Evolutionary conservation across 192 early-diverging fungal species (phyloP), one percentile per base, ranked within the genome.

Genomic region (Backusella liffmaniae): DNA sequence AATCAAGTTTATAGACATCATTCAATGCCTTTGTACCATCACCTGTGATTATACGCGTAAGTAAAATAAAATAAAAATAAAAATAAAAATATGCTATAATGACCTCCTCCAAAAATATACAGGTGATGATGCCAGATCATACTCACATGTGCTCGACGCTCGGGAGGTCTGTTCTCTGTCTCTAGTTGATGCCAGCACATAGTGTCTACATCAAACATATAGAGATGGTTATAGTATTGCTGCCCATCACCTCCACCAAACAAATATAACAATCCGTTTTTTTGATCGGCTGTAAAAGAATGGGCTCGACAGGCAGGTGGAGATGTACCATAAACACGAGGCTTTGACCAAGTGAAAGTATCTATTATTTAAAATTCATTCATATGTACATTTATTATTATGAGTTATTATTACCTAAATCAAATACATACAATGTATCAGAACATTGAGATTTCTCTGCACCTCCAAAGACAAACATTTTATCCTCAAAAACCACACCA

Each of bases 161-260:
- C 82, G 56, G 87, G 85, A 7, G 95, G 95, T 12, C 44, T 71
- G 12, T 80, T 56, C 15, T 89, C 92, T 30, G 87, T 85, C 13
- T 79, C 70, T 2, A 91, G 88, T 32, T 87, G 86, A 10, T 84
- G 80, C 94, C 95, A 96, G 8, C 85, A 83, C 41, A 91, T 78
- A 3, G 88, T 82, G 85, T 83, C 82, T 15, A 92, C 93, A 79
- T 96, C 93, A 16, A 96, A 84, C 68, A 94, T 83, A 80, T 92
- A 94, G 13, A 96, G 78, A 18, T 91, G 90, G 77, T 91, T 90
- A 72, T 91, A 95, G 73, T 96, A 96, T 67, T 86, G 81, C 7
- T 93, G 92, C 13, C 93, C 94, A 72, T 96, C 92, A n/a, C 95
- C 95, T 53, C 95, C 95, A 21, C 94, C 95, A 87, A 96, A 96